Evolutionary conservation across 2,329 filamentous ascomycete genomes (phyloP).

Genomic region (Venturia asperata): DNA sequence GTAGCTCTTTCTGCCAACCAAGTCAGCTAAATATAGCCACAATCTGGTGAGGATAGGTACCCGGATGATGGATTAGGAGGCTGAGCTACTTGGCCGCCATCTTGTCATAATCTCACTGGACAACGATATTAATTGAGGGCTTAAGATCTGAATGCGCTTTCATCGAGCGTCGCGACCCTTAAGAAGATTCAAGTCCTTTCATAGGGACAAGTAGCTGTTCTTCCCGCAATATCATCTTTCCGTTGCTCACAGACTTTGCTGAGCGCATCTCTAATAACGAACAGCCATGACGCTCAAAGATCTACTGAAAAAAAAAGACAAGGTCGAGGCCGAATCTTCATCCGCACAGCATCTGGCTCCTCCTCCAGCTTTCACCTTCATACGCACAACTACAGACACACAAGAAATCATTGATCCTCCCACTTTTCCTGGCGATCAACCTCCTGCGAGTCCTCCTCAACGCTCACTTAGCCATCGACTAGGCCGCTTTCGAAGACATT

Average conservation of each 20-base stretch:
- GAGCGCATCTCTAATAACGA: constrained; percentile 7
- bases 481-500: constrained; percentile 1
- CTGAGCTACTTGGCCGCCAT: constrained; percentile 6
- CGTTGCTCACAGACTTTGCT: neutral
- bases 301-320: constrained; percentile 45
- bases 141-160: neutral
- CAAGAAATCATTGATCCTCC: constrained; percentile 74
- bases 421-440: constrained; percentile 39
- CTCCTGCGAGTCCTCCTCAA: constrained; percentile 8
- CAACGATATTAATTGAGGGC: neutral
- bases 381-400: constrained; percentile 74
- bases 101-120: neutral
- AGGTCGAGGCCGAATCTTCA: constrained; percentile 25
- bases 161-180: neutral
- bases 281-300: constrained; percentile 51
- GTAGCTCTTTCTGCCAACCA: neutral
- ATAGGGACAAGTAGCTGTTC: constrained; percentile 10
- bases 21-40: constrained; percentile 9
- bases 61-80: neutral
- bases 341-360: constrained; percentile 20
- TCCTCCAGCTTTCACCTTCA: constrained; percentile 69
- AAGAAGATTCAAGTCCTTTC: neutral
- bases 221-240: neutral
- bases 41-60: constrained; percentile 3
- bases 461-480: constrained; percentile 1